Conservation (phyloP, 352 stramenopile species). For the Saprolegnia parasitica region DNA sequence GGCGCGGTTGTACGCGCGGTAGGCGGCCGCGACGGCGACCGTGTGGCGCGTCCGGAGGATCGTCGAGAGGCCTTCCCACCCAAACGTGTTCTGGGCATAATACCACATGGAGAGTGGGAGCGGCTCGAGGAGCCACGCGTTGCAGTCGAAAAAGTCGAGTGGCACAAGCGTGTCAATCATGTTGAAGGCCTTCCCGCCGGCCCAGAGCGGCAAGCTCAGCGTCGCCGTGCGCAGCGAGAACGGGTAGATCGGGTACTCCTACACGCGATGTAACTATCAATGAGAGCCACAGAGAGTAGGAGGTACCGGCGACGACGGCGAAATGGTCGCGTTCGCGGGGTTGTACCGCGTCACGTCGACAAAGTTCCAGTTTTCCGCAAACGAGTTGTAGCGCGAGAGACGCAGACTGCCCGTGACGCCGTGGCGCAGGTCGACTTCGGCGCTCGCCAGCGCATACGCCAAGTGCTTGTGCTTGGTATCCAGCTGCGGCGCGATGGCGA, state of each 20-base stretch:
- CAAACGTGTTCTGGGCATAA: slow-evolving; percentile 63
- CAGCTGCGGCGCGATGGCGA: slow-evolving; percentile 52
- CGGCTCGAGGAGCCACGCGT: slow-evolving; percentile 64
- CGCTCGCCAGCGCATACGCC: slow-evolving; percentile 61
- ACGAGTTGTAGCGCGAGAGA: slow-evolving; percentile 72
- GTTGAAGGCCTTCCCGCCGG: slow-evolving; percentile 67
- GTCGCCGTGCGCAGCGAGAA: slow-evolving; percentile 69
- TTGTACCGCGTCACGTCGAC: slow-evolving; percentile 77
- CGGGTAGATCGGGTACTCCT: slow-evolving; percentile 54
- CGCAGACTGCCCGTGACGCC: slow-evolving; percentile 68
- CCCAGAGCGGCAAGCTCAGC: slow-evolving; percentile 71
- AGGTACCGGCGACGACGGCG: slow-evolving; percentile 37
- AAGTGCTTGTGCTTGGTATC: slow-evolving; percentile 50
- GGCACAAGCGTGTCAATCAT: slow-evolving; percentile 62
- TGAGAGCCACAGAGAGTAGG: too few relatives aligned
- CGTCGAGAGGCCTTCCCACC: slow-evolving; percentile 70
- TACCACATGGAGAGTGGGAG: slow-evolving; percentile 57
- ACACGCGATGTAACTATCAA: background rate
- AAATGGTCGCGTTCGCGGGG: slow-evolving; percentile 45
- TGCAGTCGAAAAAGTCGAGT: slow-evolving; percentile 60
- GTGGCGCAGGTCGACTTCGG: slow-evolving; percentile 47
- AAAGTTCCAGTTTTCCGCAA: slow-evolving; percentile 86
- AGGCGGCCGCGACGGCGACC: slow-evolving; percentile 62
- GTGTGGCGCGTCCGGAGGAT: slow-evolving; percentile 72
- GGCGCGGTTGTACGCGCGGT: slow-evolving; percentile 69